These are phyloP conservation scores for Pseudoperonospora humuli DNA, from an alignment of 352 stramenopile genomes.

Conservation along the genomic window DNA sequence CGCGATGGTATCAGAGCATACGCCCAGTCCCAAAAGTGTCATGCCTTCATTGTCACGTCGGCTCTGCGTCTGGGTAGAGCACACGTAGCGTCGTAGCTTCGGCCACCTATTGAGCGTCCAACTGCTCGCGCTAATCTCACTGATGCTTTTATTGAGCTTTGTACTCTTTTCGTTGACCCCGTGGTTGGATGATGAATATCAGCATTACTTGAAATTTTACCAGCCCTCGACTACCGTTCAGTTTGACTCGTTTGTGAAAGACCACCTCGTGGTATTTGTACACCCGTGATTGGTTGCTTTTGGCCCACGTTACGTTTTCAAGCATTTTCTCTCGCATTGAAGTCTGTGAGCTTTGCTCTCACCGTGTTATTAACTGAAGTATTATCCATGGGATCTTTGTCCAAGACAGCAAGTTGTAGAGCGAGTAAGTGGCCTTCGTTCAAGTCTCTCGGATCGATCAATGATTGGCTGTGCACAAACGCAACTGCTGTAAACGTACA, in stretches of 20 bases:
- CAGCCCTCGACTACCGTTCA: constrained; percentile 40
- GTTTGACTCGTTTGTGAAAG: constrained; percentile 57
- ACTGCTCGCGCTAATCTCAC: constrained; percentile 35
- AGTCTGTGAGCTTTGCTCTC: constrained; percentile 49
- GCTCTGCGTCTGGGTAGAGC: constrained; percentile 28
- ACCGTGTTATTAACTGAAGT: constrained; percentile 75
- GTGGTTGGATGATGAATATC: constrained; percentile 45
- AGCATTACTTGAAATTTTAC: constrained; percentile 38
- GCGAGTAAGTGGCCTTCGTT: no score
- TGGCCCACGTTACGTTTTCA: constrained; percentile 62
- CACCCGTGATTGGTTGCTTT: constrained; percentile 56
- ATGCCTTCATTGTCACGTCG: constrained; percentile 4
- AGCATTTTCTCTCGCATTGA: constrained; percentile 38
- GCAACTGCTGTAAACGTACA: no score
- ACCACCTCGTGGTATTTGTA: constrained; percentile 60
- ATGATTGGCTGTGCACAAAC: no score
- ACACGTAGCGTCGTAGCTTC: constrained; percentile 47
- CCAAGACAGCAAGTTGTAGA: no score
- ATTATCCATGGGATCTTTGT: no score
- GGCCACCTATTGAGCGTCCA: constrained; percentile 49
- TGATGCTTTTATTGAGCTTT: constrained; percentile 41
- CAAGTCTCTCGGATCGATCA: no score
- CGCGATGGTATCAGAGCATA: no score
- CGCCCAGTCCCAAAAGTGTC: no score
- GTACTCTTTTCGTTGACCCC: constrained; percentile 46